Base-by-base conservation (phyloP, 2,329 filamentous ascomycete species). In the Pseudogymnoascus sp. region DNA sequence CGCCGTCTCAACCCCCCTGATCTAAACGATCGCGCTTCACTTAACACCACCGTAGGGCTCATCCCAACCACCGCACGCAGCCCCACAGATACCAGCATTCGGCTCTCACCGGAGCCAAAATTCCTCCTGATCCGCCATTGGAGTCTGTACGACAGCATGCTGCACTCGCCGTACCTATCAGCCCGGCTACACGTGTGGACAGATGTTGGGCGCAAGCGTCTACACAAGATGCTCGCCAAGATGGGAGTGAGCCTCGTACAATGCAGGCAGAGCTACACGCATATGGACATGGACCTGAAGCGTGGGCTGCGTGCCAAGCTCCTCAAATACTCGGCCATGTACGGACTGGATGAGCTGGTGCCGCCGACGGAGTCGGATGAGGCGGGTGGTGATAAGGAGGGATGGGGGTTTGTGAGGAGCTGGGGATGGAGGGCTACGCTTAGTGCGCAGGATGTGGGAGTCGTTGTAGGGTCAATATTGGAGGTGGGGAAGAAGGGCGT, bases 221-320 rank as follows among this genome's bases (percentile, higher is more conserved):
- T 99, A 18, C 90, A 97, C 74, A 97, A 97, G 72, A 82, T 99
- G 0, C 82, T 99, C 2, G 94, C 94, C 45, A 99, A 97, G 75
- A 99, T 99, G 93, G 94, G 94, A 33, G 90, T 99, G 61, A 96
- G 90, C 70, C 79, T 97, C 37, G 88, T 88, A 4, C 93, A 99
- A 76, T 96, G 92, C 76, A 92, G 91, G 69, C 94, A 97, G 74
- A 93, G 87, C 72, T 99, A 97, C 72, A 91, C 92, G 0, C 94
- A 99, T 74, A 97, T 99, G 92, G 93, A 97, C 75, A 95, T 97
- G 86, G 87, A 96, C 74, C 79, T 99, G 35, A 99, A 97, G 76
- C 87, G 90, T 4, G 90, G 90, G 31, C 77, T 97, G 31, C 86
- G 93, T 42, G 85, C 90, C 58, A 90, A 95, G 64, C 81, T 99